Evolutionary conservation across 2,329 filamentous ascomycete genomes (phyloP).

Genomic region (Pyrenochaeta sp.): DNA sequence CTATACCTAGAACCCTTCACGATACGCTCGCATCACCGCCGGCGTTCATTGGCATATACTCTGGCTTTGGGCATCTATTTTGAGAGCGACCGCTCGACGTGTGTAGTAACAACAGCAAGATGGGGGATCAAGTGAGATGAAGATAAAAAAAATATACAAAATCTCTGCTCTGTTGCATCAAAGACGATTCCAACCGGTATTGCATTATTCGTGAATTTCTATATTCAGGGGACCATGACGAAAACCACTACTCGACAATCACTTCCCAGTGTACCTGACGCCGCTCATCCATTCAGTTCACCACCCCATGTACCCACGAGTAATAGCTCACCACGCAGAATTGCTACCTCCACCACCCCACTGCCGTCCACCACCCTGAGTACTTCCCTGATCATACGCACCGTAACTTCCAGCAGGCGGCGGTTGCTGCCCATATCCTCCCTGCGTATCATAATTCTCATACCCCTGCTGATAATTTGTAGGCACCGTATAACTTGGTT

Average conservation of each 20-base stretch:
- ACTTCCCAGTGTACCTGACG: background rate
- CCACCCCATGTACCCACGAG: background rate
- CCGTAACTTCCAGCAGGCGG: conserved; percentile 31
- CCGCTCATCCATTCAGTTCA: background rate
- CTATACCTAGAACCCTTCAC: conserved; percentile 17
- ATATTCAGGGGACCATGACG: background rate
- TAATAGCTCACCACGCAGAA: conserved; percentile 30
- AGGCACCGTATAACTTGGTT: conserved; percentile 44
- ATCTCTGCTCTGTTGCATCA: conserved; percentile 27
- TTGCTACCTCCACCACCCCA: conserved; percentile 45
- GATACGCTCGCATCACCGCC: conserved; percentile 40
- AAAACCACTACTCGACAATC: background rate
- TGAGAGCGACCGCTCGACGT: conserved; percentile 22
- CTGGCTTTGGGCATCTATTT: conserved; percentile 28
- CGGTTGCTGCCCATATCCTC: conserved; percentile 26
- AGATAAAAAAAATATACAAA: conserved; percentile 21
- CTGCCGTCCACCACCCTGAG: conserved; percentile 30
- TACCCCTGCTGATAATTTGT: conserved; percentile 50
- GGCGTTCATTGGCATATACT: conserved; percentile 40
- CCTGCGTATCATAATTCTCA: conserved; percentile 33
- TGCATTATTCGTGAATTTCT: background rate
- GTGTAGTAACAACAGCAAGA: conserved; percentile 23
- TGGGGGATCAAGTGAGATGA: conserved; percentile 6
- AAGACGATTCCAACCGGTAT: background rate
- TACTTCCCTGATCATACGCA: conserved; percentile 27